Evolutionary conservation across 208 protist genomes (phyloP).

Genomic region (Leptomonas pyrrhocoris): DNA sequence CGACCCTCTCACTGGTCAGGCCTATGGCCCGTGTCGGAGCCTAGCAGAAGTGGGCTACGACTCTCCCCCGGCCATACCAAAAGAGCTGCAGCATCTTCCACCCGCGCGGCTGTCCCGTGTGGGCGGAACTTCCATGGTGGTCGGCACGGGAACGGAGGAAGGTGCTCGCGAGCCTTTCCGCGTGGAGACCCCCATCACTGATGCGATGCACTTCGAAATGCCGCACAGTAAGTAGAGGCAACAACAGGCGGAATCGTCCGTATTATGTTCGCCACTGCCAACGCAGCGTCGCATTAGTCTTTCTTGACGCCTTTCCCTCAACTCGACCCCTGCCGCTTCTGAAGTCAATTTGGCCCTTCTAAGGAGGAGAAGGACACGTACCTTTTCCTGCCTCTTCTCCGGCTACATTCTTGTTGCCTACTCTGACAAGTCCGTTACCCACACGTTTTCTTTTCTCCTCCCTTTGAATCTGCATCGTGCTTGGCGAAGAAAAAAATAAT

Average conservation of each 20-base stretch:
- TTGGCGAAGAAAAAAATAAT: no score
- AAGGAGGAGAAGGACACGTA: no score
- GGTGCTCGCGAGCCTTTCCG: slow-evolving; percentile 60
- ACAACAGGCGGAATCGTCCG: not conserved
- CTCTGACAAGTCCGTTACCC: no score
- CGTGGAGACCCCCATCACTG: slow-evolving; percentile 51
- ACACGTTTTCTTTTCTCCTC: no score
- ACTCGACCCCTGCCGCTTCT: no score
- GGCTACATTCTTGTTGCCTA: no score
- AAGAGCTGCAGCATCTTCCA: slow-evolving; percentile 69
- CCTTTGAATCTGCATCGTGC: no score
- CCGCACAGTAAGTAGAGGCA: slow-evolving; percentile 25
- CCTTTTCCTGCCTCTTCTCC: no score
- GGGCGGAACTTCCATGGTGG: slow-evolving; percentile 83
- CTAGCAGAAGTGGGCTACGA: slow-evolving; percentile 88
- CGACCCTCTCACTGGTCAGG: slow-evolving; percentile 65
- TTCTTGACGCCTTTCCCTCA: no score
- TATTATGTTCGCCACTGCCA: no score
- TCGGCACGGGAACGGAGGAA: slow-evolving; percentile 73
- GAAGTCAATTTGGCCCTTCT: no score
- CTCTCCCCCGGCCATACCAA: slow-evolving; percentile 65
- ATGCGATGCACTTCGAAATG: slow-evolving; percentile 56
- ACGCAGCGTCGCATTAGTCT: not conserved
- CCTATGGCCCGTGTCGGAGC: slow-evolving; percentile 72
- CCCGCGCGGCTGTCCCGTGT: slow-evolving; percentile 55